Percentiles rank a stretch among this genome's conserved stretches.
These are phyloP conservation scores for Suillus paluster DNA, from an alignment of 768 basidiomycete species.

Conservation along the genomic window DNA sequence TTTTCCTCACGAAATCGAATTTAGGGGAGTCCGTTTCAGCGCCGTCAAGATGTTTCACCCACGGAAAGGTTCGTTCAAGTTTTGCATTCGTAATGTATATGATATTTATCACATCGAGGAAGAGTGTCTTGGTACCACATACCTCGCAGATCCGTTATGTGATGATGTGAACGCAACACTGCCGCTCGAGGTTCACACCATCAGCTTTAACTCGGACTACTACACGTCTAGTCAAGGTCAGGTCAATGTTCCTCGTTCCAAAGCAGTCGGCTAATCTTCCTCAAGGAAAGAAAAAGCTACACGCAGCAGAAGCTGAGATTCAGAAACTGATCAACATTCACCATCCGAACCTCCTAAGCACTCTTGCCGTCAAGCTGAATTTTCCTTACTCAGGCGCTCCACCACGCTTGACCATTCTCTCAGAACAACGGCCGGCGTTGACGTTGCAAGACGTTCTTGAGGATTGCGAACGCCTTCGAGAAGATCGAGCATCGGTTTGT, in stretches of 20 bases:
- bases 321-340: conserved; percentile 60
- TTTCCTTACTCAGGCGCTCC: conserved; percentile 51
- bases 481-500: conserved; percentile 69
- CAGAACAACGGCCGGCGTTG: conserved; percentile 70
- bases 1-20: conserved; percentile 59
- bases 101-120: conserved; percentile 3
- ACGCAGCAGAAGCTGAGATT: conserved; percentile 67
- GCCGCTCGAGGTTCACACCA: conserved; percentile 69
- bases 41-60: conserved; percentile 77
- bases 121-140: conserved; percentile 71
- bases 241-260: background rate
- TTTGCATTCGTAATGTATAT: background rate
- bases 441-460: conserved; percentile 77
- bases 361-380: conserved; percentile 69
- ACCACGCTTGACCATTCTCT: conserved; percentile 66
- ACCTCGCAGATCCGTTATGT: conserved; percentile 76
- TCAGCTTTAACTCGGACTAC: conserved; percentile 70
- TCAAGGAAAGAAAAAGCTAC: conserved; percentile 69
- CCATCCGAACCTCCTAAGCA: conserved; percentile 66
- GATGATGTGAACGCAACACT: conserved; percentile 62
- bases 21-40: conserved; percentile 62
- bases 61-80: conserved; percentile 52
- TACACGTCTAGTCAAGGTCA: conserved; percentile 69
- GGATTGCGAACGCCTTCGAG: conserved; percentile 71
- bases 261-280: background rate